phyloP scores from a whole-genome alignment of 2,329 filamentous ascomycete species.

The Huntiella savannae region DNA sequence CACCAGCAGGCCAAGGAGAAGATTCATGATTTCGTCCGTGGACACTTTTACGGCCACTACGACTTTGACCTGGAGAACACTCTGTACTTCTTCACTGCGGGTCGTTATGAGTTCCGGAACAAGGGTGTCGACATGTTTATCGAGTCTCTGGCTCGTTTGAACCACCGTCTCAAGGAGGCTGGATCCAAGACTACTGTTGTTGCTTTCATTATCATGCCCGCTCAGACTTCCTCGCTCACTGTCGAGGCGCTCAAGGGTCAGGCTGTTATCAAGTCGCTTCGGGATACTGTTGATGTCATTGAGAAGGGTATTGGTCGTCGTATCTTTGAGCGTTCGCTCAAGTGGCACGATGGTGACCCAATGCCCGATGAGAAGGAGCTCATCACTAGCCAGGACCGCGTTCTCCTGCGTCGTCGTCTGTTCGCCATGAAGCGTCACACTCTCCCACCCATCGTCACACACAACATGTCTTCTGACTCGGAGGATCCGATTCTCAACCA shows the following conservation, averaged over 20 bases:
- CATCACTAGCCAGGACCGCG: conserved; percentile 77
- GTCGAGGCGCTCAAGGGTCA: conserved; percentile 94
- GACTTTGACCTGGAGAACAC: conserved; percentile 96
- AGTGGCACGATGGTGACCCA: conserved; percentile 87
- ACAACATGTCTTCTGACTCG: conserved; percentile 91
- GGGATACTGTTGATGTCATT: conserved; percentile 83
- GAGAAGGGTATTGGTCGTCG: conserved; percentile 82
- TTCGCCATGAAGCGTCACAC: conserved; percentile 92
- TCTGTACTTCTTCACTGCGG: conserved; percentile 91
- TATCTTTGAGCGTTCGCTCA: conserved; percentile 82
- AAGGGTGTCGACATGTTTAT: conserved; percentile 99
- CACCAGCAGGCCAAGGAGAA: conserved; percentile 94
- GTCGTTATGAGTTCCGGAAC: conserved; percentile 93
- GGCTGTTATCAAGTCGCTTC: conserved; percentile 87
- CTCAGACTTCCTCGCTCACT: conserved; percentile 83
- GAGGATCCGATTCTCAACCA: conserved; percentile 94
- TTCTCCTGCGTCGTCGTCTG: conserved; percentile 72
- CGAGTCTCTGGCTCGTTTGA: conserved; percentile 81
- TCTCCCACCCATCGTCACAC: conserved; percentile 87
- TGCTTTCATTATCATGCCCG: conserved; percentile 97
- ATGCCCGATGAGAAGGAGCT: conserved; percentile 95
- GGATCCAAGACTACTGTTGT: conserved; percentile 89
- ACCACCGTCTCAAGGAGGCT: conserved; percentile 70
- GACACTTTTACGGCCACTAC: conserved; percentile 96
- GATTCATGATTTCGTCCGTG: conserved; percentile 94